Conservation (phyloP, 345 rosid genomes). For the Moricandia arvensis region DNA sequence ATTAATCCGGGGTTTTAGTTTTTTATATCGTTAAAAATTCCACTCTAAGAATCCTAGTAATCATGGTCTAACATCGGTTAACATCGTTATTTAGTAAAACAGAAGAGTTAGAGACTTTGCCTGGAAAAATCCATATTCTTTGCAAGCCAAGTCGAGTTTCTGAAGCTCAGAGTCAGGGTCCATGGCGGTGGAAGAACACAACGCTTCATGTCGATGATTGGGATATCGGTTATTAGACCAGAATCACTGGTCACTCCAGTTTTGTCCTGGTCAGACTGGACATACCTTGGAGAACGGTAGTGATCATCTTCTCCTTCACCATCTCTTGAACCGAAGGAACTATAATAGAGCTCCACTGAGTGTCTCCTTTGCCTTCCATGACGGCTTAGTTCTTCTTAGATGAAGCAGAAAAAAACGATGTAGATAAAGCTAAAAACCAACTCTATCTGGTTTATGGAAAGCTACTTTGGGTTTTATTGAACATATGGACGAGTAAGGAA, state of each 20-base stretch:
- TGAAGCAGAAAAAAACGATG: neutral
- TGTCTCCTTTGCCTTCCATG: constrained; percentile 25
- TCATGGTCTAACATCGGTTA: no score
- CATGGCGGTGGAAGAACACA: constrained; percentile 10
- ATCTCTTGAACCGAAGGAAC: constrained; percentile 37
- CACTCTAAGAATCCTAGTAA: no score
- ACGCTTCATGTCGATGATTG: constrained; percentile 29
- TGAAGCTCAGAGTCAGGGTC: constrained; percentile 31
- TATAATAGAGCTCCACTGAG: constrained; percentile 26
- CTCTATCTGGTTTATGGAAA: neutral
- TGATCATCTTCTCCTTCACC: constrained; percentile 22
- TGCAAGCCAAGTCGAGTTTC: constrained; percentile 54
- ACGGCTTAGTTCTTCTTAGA: no score
- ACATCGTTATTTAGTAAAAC: no score
- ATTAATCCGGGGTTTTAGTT: no score
- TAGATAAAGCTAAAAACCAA: constrained; percentile 1
- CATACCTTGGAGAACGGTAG: constrained; percentile 31
- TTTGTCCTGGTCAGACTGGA: constrained; percentile 14
- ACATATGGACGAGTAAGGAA: no score
- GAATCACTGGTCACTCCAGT: neutral
- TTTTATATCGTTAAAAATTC: no score
- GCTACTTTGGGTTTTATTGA: neutral
- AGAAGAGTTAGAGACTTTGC: constrained; percentile 10
- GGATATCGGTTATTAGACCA: constrained; percentile 7
- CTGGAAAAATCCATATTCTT: constrained; percentile 70